Percentiles rank a stretch among this genome's conserved stretches.
phyloP scores from a whole-genome alignment of 164 flowering plant species.

The Litsea cubeba region DNA sequence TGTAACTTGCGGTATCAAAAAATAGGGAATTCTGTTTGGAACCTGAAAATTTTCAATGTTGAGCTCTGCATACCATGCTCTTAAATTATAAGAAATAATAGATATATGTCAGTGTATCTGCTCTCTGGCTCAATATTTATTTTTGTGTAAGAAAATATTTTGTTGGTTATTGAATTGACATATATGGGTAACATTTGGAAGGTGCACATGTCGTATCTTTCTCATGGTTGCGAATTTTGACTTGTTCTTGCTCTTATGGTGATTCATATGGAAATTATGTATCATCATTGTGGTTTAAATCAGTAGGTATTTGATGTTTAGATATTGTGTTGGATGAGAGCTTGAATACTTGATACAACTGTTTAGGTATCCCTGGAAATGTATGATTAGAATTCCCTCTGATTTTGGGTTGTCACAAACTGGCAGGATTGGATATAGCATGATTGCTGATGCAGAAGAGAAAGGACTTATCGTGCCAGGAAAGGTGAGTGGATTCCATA shows the following conservation, averaged over 20 bases:
- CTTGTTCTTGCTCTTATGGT: neutral
- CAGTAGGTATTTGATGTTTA: neutral
- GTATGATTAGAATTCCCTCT: neutral
- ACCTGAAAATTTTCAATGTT: neutral
- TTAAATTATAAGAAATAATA: neutral
- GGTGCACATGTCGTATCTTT: too few species aligned
- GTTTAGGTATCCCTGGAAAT: neutral
- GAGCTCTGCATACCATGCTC: neutral
- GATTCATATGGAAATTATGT: neutral
- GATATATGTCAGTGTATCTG: neutral
- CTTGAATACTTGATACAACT: too few species aligned
- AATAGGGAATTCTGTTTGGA: neutral
- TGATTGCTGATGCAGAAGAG: conserved; percentile 86
- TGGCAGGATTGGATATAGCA: conserved; percentile 80
- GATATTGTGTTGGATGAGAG: neutral
- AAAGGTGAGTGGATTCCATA: conserved; percentile 37
- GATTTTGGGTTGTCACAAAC: neutral
- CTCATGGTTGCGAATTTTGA: too few species aligned
- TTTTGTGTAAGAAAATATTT: neutral
- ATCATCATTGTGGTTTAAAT: neutral
- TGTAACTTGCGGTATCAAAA: too few species aligned
- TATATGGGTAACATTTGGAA: too few species aligned
- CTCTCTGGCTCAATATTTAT: neutral
- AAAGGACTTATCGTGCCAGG: conserved; percentile 81
- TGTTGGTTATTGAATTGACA: neutral